Conservation (phyloP, 2,329 filamentous ascomycete genomes). For the Apiospora koreana region DNA sequence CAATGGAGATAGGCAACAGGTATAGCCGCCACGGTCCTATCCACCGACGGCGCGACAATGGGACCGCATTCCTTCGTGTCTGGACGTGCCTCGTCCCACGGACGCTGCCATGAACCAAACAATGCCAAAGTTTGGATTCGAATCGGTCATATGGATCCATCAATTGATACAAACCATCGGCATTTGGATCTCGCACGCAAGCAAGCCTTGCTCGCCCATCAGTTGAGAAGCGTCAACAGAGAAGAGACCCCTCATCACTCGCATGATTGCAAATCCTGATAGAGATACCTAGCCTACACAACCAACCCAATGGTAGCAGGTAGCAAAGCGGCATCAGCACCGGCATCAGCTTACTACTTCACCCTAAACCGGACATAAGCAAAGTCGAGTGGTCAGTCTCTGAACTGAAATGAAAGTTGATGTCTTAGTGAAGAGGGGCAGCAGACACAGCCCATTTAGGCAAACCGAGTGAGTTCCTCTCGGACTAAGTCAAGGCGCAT, state of each 20-base stretch:
- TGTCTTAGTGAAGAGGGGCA: not conserved
- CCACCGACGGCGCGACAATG: not conserved
- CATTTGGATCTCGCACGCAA: not conserved
- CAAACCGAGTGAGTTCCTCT: not conserved
- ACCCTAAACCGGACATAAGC: no score
- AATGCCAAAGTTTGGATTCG: not conserved
- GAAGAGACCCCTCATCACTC: not conserved
- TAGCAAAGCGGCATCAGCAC: no score
- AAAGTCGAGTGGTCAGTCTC: not conserved
- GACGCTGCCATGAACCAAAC: not conserved
- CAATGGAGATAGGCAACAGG: not conserved
- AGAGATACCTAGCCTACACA: no score
- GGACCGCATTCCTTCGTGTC: not conserved
- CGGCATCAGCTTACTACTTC: no score
- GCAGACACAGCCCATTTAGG: not conserved
- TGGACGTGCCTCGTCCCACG: not conserved
- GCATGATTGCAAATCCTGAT: not conserved
- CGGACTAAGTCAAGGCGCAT: not conserved
- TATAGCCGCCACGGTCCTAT: not conserved
- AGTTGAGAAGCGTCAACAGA: not conserved
- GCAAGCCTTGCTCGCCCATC: not conserved
- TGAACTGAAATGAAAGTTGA: not conserved
- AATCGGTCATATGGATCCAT: constrained; percentile 7
- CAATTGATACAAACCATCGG: not conserved
- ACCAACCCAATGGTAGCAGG: no score